Conservation (phyloP, 2,329 filamentous ascomycete genomes). For the Didymella lethalis region DNA sequence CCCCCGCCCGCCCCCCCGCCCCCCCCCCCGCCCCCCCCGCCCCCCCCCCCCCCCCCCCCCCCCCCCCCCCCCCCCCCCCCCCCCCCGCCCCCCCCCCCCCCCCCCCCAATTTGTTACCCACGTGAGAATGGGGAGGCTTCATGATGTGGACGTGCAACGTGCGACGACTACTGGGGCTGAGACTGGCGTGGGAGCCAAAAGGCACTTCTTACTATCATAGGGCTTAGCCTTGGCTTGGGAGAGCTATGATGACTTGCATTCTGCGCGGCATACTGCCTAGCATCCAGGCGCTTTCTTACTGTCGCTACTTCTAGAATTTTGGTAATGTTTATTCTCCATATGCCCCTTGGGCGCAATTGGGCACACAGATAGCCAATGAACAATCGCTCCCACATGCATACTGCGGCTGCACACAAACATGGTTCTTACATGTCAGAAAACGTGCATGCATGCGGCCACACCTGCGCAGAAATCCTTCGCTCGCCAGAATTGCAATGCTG, state of each 20-base stretch:
- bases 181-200: no score
- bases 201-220: no score
- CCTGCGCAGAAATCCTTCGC: background rate
- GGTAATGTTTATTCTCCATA: conserved; percentile 8
- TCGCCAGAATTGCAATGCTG: background rate
- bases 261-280: background rate
- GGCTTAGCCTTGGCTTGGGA: no score
- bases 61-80: no score
- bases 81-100: no score
- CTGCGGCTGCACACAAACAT: background rate
- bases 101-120: background rate
- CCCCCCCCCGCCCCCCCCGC: no score
- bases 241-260: background rate
- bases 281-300: conserved; percentile 3
- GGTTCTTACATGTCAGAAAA: background rate
- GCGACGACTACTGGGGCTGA: conserved; percentile 3
- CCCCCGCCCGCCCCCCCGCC: no score
- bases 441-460: background rate
- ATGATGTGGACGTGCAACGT: conserved; percentile 9
- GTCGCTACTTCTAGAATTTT: conserved; percentile 12
- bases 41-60: no score
- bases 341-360: conserved; percentile 2
- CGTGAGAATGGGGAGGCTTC: background rate
- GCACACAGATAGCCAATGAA: background rate
- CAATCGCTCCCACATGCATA: background rate